Evolutionary conservation across 2,329 filamentous ascomycete genomes (phyloP).

Genomic region (Penicillium crustosum): DNA sequence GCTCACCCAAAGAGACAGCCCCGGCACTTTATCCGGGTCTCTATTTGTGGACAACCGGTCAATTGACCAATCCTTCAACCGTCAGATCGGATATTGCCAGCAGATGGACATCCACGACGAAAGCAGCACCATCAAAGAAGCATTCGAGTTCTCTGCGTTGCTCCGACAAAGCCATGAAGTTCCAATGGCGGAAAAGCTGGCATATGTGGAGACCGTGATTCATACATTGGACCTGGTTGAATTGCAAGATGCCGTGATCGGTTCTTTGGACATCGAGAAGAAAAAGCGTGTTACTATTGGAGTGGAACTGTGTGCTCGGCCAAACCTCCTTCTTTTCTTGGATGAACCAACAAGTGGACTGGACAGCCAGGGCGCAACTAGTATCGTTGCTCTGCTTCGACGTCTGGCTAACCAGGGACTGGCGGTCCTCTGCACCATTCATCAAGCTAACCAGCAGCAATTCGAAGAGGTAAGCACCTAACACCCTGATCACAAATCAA

Average conservation of each 20-base stretch:
- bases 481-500: background rate
- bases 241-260: constrained; percentile 62
- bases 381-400: constrained; percentile 62
- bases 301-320: constrained; percentile 66
- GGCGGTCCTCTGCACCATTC: constrained; percentile 68
- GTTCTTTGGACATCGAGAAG: constrained; percentile 62
- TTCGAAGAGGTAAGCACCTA: constrained; percentile 44
- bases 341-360: constrained; percentile 67
- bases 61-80: constrained; percentile 60
- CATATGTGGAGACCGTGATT: constrained; percentile 62
- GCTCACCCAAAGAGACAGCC: constrained; percentile 64
- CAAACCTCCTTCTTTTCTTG: constrained; percentile 63
- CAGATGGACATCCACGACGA: constrained; percentile 68
- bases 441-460: constrained; percentile 64
- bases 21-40: constrained; percentile 60
- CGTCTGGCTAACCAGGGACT: constrained; percentile 62
- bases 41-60: constrained; percentile 63
- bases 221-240: constrained; percentile 60
- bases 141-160: constrained; percentile 63
- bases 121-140: constrained; percentile 64
- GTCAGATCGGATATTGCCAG: constrained; percentile 67
- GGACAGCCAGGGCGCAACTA: constrained; percentile 64
- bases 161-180: constrained; percentile 55
- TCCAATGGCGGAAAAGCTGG: constrained; percentile 57
- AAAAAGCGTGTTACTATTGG: constrained; percentile 68